These are phyloP conservation scores for Symbiodinium natans DNA, from an alignment of 73 alveolate genomes.

Conservation along the genomic window DNA sequence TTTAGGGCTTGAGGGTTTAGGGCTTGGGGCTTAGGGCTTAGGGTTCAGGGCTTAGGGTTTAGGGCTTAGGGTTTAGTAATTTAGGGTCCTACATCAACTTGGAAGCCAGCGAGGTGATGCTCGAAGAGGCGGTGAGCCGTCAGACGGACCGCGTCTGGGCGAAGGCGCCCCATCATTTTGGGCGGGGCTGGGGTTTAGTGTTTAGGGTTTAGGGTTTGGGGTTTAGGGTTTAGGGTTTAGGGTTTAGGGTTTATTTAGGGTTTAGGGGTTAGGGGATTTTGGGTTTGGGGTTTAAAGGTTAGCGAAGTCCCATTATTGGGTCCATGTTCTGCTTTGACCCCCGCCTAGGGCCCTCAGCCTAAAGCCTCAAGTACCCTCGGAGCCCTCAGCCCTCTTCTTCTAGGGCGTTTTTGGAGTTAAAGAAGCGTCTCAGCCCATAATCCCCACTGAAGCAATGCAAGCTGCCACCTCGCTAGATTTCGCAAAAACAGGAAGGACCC, in stretches of 20 bases:
- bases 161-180: too few relatives aligned
- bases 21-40: background rate
- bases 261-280: background rate
- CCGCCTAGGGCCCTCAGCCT: too few relatives aligned
- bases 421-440: too few relatives aligned
- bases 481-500: too few relatives aligned
- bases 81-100: background rate
- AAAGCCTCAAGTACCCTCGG: too few relatives aligned
- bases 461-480: too few relatives aligned
- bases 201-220: background rate
- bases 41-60: background rate
- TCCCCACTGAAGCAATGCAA: too few relatives aligned
- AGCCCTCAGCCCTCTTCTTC: too few relatives aligned
- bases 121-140: constrained; percentile 84
- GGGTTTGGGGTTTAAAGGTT: background rate
- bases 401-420: too few relatives aligned
- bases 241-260: background rate
- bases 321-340: too few relatives aligned
- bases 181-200: background rate
- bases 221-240: background rate
- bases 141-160: constrained; percentile 94
- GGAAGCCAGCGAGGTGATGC: constrained; percentile 92
- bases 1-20: background rate
- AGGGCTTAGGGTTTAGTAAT: too few relatives aligned
- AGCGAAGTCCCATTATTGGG: too few relatives aligned